A percentile compares a stretch with the other conserved stretches of the same genome.
These are phyloP conservation scores for Boeremia exigua DNA, from an alignment of 2,329 filamentous ascomycete species.

Conservation along the genomic window DNA sequence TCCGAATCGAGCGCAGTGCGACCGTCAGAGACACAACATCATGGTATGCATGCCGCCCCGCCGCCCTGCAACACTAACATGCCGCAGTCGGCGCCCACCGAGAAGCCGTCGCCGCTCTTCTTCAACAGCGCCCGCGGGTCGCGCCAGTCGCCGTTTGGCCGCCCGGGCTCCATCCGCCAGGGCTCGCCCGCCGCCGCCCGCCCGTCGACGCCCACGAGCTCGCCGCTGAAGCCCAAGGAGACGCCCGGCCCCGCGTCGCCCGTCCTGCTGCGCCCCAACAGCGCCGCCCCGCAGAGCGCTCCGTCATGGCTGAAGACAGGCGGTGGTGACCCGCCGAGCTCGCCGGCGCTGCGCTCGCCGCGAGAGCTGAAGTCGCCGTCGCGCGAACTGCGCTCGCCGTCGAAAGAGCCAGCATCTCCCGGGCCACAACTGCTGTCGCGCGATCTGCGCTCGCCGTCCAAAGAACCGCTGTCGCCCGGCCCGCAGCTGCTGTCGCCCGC, in stretches of 20 bases:
- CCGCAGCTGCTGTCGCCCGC: constrained; percentile 5
- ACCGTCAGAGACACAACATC: constrained; percentile 15
- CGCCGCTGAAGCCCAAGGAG: constrained; percentile 48
- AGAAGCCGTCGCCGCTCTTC: constrained; percentile 52
- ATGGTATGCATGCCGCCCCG: constrained; percentile 11
- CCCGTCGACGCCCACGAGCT: constrained; percentile 49
- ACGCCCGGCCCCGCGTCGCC: constrained; percentile 37
- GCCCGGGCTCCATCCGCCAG: constrained; percentile 49
- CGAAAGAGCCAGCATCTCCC: constrained; percentile 33
- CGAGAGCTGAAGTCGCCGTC: too few species aligned
- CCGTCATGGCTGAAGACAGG: constrained; percentile 47
- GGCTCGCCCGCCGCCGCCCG: constrained; percentile 49
- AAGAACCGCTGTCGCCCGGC: constrained; percentile 8
- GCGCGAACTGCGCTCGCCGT: constrained; percentile 22
- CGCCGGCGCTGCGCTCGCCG: too few species aligned
- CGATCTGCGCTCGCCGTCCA: constrained; percentile 29
- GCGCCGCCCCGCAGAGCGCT: constrained; percentile 39
- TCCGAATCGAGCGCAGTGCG: constrained; percentile 4
- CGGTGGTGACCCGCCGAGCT: constrained; percentile 38
- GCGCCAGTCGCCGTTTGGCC: constrained; percentile 52
- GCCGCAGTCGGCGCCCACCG: constrained; percentile 42
- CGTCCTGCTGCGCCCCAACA: constrained; percentile 37
- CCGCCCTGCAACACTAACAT: constrained; percentile 10
- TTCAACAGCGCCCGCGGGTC: constrained; percentile 50
- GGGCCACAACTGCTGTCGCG: too few species aligned